A percentile compares a stretch with the other conserved stretches of the same genome.
Evolutionary conservation across 768 basidiomycete species (phyloP).

Genomic region (Lactarius pseudohatsudake): DNA sequence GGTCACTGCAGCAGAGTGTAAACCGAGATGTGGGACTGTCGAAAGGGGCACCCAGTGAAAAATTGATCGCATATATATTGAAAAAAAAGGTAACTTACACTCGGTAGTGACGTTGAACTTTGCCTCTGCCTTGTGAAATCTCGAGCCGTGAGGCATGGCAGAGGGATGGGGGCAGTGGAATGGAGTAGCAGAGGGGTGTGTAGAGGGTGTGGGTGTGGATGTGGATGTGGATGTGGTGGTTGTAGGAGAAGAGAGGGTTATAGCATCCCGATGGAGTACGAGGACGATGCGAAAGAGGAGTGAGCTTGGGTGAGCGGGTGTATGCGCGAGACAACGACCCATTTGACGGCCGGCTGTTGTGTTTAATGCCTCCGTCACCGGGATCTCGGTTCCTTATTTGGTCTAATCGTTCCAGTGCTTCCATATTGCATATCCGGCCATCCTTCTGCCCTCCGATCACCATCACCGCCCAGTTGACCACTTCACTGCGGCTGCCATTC

Average conservation of each 20-base stretch:
- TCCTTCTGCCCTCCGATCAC: neutral
- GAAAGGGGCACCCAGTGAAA: constrained; percentile 3
- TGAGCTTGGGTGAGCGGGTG: neutral
- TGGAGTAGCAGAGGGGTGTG: neutral
- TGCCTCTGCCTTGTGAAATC: constrained; percentile 42
- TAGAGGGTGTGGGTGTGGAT: neutral
- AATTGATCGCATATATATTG: neutral
- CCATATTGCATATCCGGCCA: neutral
- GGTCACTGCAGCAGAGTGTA: constrained; percentile 74
- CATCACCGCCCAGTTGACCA: neutral
- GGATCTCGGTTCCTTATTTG: neutral
- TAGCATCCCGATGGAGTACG: neutral
- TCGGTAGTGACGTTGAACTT: constrained; percentile 57
- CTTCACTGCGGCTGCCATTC: neutral
- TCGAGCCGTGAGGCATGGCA: constrained; percentile 40
- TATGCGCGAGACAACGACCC: neutral
- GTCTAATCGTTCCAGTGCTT: neutral
- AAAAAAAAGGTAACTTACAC: constrained; percentile 39
- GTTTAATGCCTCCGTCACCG: neutral
- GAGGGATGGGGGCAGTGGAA: neutral
- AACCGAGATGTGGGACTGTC: constrained; percentile 70
- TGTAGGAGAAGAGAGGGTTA: neutral
- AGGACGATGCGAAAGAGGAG: neutral
- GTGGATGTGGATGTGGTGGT: constrained; percentile 3
- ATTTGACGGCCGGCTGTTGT: neutral